Evolutionary conservation across 2,329 filamentous ascomycete species (phyloP), one percentile per base, ranked within the genome.

Genomic region (Aureobasidium sp.): DNA sequence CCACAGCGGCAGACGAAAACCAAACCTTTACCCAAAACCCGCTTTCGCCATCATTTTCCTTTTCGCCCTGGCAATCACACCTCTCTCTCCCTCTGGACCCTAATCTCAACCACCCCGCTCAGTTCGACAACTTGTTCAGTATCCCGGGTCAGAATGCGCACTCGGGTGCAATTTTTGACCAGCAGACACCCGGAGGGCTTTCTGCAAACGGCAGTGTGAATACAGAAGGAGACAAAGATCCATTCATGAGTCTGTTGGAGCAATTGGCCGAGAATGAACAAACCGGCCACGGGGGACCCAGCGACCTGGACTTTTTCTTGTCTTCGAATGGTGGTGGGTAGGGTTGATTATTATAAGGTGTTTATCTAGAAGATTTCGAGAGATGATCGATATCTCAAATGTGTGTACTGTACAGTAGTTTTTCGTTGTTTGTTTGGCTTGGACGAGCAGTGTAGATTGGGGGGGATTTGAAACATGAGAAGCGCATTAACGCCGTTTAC

Each of bases 261-360:
- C 89, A 94, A 73, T 78, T 94, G 61, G 89, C 89, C 0, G 89
- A 94, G 72, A 91, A 90, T 67, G 89, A 93, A 72, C 82, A 88
- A 57, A 57, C 53, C 1, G 78, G 79, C 43, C 78, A 82, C 55
- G 88, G 86, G 0, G 82, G 85, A 10, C 87, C 86, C 13, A 86
- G 81, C 65, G 89, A 93, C 69, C 75, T 94, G 67, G 89, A 93
- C 70, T 92, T 90, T 73, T 92, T 92, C 68, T 74, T 92, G n/a
- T 25, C 23, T 54, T 54, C 50, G 25, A 54, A 54, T 31, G 35
- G 50, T 31, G 35, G 50, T 4, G 50, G 37, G 9, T 25, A 42
- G 25, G n/a, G 23, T 3, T 42, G 25, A 42, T 19, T 5, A 1
- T 15, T 35, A 8, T 3, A 27, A 21, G 10, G 19, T 11, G 19